Evolutionary conservation across 2,329 filamentous ascomycete species (phyloP).

Genomic region (Paraphoma sp.): DNA sequence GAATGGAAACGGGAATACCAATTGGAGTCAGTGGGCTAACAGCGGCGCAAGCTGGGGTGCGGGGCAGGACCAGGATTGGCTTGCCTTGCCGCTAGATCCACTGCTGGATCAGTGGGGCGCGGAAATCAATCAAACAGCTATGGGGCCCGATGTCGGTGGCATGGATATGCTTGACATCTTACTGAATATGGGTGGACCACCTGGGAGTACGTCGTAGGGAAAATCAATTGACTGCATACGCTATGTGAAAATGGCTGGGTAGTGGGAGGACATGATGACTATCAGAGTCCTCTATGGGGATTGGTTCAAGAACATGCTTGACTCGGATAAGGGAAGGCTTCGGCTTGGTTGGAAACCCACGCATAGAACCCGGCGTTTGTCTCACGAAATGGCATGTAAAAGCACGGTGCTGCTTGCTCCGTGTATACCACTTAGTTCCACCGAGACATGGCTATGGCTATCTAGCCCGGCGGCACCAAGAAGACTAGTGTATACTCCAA

Average conservation of each 20-base stretch:
- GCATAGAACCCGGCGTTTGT: not conserved
- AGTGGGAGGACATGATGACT: not conserved
- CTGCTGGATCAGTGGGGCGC: constrained; percentile 65
- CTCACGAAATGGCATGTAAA: not conserved
- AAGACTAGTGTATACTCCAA: too few species aligned
- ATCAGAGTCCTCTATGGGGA: not conserved
- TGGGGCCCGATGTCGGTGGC: constrained; percentile 70
- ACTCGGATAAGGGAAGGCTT: too few species aligned
- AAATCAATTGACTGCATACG: not conserved
- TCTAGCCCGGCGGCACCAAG: too few species aligned
- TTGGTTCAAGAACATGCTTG: too few species aligned
- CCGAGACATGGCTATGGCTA: not conserved
- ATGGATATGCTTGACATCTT: constrained; percentile 59
- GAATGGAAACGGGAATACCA: constrained; percentile 14
- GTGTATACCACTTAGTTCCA: not conserved
- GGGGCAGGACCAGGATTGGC: constrained; percentile 60
- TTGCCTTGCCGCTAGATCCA: constrained; percentile 67
- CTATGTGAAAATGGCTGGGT: not conserved
- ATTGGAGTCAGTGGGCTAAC: constrained; percentile 31
- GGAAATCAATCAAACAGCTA: constrained; percentile 62
- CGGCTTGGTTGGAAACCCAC: not conserved
- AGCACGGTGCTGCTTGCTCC: not conserved
- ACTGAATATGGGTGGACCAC: constrained; percentile 47
- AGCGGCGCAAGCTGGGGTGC: constrained; percentile 25
- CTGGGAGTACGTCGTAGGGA: constrained; percentile 25